Evolutionary conservation across 192 early-diverging fungal genomes (phyloP).

Genomic region (Chytriomyces sp.): DNA sequence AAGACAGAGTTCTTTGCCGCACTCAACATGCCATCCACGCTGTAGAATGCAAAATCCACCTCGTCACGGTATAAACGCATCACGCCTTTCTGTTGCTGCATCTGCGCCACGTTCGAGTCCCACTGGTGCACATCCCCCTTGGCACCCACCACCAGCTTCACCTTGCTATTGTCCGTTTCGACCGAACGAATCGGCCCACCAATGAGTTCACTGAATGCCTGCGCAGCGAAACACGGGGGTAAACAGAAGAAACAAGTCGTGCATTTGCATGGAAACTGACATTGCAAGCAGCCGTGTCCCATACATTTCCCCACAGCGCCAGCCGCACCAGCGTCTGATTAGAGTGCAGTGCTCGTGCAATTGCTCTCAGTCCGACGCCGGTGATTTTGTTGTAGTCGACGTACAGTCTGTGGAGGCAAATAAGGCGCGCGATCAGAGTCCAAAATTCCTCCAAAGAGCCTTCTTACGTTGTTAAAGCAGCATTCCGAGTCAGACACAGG

Average conservation of each 20-base stretch:
- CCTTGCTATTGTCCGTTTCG: constrained; percentile 11
- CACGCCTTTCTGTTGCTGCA: neutral
- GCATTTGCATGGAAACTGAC: constrained; percentile 25
- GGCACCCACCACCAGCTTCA: neutral
- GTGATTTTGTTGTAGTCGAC: constrained; percentile 57
- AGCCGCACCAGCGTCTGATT: constrained; percentile 40
- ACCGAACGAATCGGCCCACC: constrained; percentile 42
- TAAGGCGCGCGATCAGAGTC: too few species aligned
- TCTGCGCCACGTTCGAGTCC: neutral
- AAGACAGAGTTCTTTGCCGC: constrained; percentile 30
- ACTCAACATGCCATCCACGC: constrained; percentile 45
- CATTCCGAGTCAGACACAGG: constrained; percentile 42
- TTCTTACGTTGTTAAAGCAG: constrained; percentile 9
- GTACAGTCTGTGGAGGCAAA: constrained; percentile 36
- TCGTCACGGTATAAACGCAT: constrained; percentile 29
- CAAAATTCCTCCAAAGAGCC: neutral
- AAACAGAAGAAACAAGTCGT: constrained; percentile 21
- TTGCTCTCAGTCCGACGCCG: constrained; percentile 42
- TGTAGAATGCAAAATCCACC: constrained; percentile 47
- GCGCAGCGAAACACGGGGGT: neutral
- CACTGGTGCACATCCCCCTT: neutral
- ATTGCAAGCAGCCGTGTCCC: constrained; percentile 49
- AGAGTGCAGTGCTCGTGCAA: constrained; percentile 35
- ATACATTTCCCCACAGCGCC: constrained; percentile 57
- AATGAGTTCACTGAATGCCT: constrained; percentile 44